Base-by-base conservation (phyloP, 176 grass and related monocot species). In the Eragrostis nindensis region DNA sequence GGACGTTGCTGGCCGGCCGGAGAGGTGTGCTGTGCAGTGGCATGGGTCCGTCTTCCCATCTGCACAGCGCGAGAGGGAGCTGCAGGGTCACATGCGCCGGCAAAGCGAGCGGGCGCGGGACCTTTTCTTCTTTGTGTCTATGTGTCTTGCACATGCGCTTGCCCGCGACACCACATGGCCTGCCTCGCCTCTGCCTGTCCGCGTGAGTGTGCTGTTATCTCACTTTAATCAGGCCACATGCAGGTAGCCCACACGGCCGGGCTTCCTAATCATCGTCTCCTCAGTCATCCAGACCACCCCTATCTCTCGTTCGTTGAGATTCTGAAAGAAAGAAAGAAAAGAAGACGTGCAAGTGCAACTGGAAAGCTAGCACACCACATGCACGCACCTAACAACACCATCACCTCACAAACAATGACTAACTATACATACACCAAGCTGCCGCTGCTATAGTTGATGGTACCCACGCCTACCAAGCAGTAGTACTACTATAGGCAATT, bases 121-220 rank as follows among this genome's bases (percentile, higher is more conserved):
- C 55, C 41, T 10, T 42, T 8, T 9, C n/a, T 8, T 76, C n/a
- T n/a, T n/a, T n/a, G 16, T 19, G 36, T 38, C 44, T 27, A 9
- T 73, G 68, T 60, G 60, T 68, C 62, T 8, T n/a, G 44, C 84
- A 62, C 77, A 86, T 86, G 85, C 63, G n/a, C n/a, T n/a, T n/a
- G n/a, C n/a, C n/a, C n/a, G n/a, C n/a, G n/a, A 2, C 73, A 73
- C 73, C 83, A 89, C 87, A 89, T 89, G 87, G 77, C 72, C 66
- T 86, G 82, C 72, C n/a, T n/a, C n/a, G n/a, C n/a, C 63, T 18
- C 11, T 1, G 10, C 24, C 29, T 84, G 75, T 59, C 56, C 68
- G 46, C n/a, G 24, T 19, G 64, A 61, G 62, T 45, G 79, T 63
- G 79, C 45, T 85, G 66, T 71, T 47, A 11, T 30, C 54, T 7